Evolutionary conservation across 2,329 filamentous ascomycete genomes (phyloP), one percentile per base, ranked within the genome.

Genomic region (Rutstroemia sp.): DNA sequence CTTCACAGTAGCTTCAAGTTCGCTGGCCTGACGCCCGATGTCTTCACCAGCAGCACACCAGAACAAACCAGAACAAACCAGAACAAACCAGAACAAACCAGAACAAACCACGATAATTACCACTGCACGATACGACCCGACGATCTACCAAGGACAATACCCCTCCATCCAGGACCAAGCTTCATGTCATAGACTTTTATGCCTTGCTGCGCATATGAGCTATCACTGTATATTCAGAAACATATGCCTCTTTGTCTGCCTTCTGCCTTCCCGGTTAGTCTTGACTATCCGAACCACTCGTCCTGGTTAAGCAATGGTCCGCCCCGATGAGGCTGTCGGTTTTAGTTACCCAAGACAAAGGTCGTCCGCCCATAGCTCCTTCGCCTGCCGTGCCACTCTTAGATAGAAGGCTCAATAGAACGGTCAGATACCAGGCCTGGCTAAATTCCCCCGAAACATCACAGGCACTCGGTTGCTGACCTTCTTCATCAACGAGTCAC

Each of bases 161-260:
- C 34, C 23, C 21, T 48, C 30, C 44, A 44, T 39, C 14, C 4
- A 34, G 30, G 30, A 34, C 12, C 30, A 34, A 34, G 30, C 12
- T 34, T 34, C 30, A 48, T 8, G 21, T 40, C 34, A 42, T 19
- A 42, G 23, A 5, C 19, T 39, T 36, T 12, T 30, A 27, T 51
- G 47, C 53, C 53, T 56, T 51, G 39, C 53, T 56, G 39, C 47
- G 53, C 47, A 56, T 45, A 45, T 56, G 21, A 48, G 46, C 27
- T 40, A 51, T 51, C 47, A 36, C 9, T 1, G 25, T 17, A 8
- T 23, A 14, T n/a, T 17, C 10, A 56, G 16, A 49, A 17, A 25
- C 23, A 46, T 38, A 47, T 42, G 49, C 49, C 49, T 47, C 23
- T 25, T 53, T 27, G 42, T 25, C 23, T 53, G 42, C 34, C 42